A percentile compares a stretch with the other conserved stretches of the same genome.
These are phyloP conservation scores for Heimioporus retisporus DNA, from an alignment of 1,284 basidiomycete genomes.

Conservation along the genomic window DNA sequence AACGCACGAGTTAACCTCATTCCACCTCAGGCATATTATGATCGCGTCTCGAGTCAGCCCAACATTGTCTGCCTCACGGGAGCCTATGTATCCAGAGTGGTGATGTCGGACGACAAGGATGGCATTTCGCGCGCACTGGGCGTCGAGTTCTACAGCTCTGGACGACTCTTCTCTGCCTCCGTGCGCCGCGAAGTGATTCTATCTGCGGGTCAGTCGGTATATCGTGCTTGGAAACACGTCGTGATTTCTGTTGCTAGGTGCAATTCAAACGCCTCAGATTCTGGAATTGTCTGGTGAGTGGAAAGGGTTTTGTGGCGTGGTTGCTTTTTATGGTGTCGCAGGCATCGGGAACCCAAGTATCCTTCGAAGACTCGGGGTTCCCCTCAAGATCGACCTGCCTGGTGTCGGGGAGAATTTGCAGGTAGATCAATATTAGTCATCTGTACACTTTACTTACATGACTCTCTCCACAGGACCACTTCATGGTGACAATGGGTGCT, in stretches of 20 bases:
- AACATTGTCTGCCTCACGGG: slow-evolving; percentile 33
- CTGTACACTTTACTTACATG: no score
- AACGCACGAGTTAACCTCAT: not conserved
- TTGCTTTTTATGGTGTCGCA: slow-evolving; percentile 6
- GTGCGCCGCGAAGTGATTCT: slow-evolving; percentile 37
- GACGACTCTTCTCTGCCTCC: slow-evolving; percentile 19
- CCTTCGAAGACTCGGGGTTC: slow-evolving; percentile 29
- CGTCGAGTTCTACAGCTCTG: slow-evolving; percentile 24
- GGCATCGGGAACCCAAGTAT: slow-evolving; percentile 25
- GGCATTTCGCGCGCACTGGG: slow-evolving; percentile 16
- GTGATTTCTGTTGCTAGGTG: slow-evolving; percentile 13
- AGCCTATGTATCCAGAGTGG: slow-evolving; percentile 20
- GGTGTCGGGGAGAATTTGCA: slow-evolving; percentile 49
- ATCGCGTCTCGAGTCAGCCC: slow-evolving; percentile 24
- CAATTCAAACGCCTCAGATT: slow-evolving; percentile 40
- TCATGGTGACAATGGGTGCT: slow-evolving; percentile 20
- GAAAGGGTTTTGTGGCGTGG: no score
- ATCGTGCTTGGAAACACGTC: not conserved
- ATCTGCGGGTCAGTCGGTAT: slow-evolving; percentile 27
- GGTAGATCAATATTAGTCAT: slow-evolving; percentile 3
- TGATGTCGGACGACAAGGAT: slow-evolving; percentile 17
- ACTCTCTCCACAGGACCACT: slow-evolving; percentile 24
- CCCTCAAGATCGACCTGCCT: slow-evolving; percentile 35
- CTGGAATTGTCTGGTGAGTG: slow-evolving; percentile 44
- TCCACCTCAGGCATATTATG: slow-evolving; percentile 28